These are phyloP conservation scores for Phanerodontia chrysosporium DNA, from an alignment of 768 basidiomycete genomes.

Conservation along the genomic window DNA sequence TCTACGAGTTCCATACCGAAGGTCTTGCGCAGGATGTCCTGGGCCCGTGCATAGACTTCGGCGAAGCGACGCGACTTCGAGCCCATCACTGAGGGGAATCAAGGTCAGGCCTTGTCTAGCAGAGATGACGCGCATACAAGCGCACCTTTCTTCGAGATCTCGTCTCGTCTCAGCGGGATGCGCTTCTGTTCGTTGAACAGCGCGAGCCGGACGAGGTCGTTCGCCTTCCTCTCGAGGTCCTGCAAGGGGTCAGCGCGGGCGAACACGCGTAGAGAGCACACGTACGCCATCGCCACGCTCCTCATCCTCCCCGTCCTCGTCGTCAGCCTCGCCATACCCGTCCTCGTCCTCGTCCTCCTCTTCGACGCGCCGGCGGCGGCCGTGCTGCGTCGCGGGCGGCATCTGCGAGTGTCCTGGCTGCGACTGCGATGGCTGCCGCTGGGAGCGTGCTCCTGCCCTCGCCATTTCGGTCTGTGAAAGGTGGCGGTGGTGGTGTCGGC, in stretches of 20 bases:
- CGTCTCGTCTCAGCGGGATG: conserved; percentile 66
- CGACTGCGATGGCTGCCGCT: conserved; percentile 36
- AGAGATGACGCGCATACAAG: background rate
- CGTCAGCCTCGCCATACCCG: conserved; percentile 29
- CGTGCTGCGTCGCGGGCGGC: conserved; percentile 18
- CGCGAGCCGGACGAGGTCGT: conserved; percentile 73
- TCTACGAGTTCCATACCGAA: conserved; percentile 88
- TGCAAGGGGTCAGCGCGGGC: conserved; percentile 23
- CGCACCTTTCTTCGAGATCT: conserved; percentile 82
- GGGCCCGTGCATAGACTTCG: conserved; percentile 59
- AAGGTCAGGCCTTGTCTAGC: no score
- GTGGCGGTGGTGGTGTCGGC: background rate
- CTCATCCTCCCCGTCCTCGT: conserved; percentile 33
- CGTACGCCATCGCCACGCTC: conserved; percentile 22
- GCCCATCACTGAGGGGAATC: conserved; percentile 37
- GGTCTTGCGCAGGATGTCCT: conserved; percentile 53
- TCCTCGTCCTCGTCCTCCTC: conserved; percentile 35
- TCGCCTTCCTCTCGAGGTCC: conserved; percentile 64
- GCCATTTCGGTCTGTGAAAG: conserved; percentile 19
- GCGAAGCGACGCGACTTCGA: conserved; percentile 55
- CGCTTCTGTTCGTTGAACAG: conserved; percentile 77
- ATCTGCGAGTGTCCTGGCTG: conserved; percentile 33
- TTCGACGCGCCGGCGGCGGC: conserved; percentile 20
- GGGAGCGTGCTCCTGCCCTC: conserved; percentile 36
- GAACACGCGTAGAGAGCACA: background rate